Evolutionary conservation across 768 basidiomycete genomes (phyloP), one percentile per base, ranked within the genome.

Genomic region (Psilocybe sp.): DNA sequence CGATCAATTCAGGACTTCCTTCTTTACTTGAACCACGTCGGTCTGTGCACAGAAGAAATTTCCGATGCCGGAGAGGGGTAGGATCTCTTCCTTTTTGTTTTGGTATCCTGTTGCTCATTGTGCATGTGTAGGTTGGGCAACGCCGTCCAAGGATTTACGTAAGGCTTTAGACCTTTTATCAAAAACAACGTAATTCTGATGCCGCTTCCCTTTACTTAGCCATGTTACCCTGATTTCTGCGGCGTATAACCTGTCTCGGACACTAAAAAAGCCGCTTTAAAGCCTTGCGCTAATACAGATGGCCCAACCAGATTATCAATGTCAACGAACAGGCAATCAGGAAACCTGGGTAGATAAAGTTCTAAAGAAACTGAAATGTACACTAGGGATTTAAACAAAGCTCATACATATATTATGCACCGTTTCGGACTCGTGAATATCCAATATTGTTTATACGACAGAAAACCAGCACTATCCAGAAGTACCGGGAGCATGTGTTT

Each of bases 61-160:
- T 90, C 87, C 0, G 85, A 85, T 53, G 82, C 89, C 28, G 92
- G 92, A 9, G 91, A 93, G 69, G 87, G 81, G 85, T 89, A 55
- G 48, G 80, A 4, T 16, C 16, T 20, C 39, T 20, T 28, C n/a
- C n/a, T 33, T 6, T 32, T 49, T 13, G 41, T 49, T 20, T 19
- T 36, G 28, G 6, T 34, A 13, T 16, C 33, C n/a, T 14, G 14
- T 36, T 35, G 36, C 31, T n/a, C 39, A 32, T 20, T 49, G 48
- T 28, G 55, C 40, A 39, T 40, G 15, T 41, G 13, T 44, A 90
- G 89, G 12, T 76, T 93, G 36, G 90, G 90, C 5, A 93, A 93
- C 54, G 87, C 90, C 1, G 90, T 92, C 15, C 91, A 93, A 67
- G 91, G 89, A 32, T 93, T 93, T 67, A 93, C 90, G 87, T 89